phyloP scores from a whole-genome alignment of 495 filamentous ascomycete genomes.

The Tuber indicum region DNA sequence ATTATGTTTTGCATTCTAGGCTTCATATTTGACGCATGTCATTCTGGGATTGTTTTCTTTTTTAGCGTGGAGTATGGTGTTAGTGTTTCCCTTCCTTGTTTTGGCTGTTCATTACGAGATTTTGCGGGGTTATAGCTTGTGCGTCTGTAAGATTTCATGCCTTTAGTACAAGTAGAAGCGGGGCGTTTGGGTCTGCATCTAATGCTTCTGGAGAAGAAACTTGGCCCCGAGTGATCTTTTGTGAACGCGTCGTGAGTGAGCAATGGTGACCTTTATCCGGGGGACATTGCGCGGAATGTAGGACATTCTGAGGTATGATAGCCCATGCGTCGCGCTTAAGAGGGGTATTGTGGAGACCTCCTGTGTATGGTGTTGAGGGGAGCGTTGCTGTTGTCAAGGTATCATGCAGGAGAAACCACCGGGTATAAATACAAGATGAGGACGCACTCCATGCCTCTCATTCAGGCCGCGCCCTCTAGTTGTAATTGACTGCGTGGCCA shows the following conservation, averaged over 20 bases:
- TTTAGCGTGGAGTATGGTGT: conserved; percentile 9
- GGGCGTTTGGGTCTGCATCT: background rate
- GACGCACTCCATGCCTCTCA: too few relatives aligned
- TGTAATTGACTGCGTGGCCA: too few relatives aligned
- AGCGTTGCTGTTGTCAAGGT: too few relatives aligned
- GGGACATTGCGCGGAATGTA: background rate
- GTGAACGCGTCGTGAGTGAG: background rate
- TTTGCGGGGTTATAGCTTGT: conserved; percentile 5
- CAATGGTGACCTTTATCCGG: background rate
- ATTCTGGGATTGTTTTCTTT: conserved; percentile 1
- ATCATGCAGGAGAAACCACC: too few relatives aligned
- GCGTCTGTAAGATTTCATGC: background rate
- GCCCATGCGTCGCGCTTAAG: background rate
- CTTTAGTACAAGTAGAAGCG: background rate
- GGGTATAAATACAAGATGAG: too few relatives aligned
- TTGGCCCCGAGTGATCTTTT: background rate
- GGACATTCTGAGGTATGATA: background rate
- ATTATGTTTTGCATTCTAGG: background rate
- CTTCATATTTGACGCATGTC: background rate
- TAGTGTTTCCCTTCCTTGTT: conserved; percentile 7
- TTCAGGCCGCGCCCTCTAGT: too few relatives aligned
- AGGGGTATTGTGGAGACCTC: background rate
- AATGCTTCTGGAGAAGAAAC: background rate
- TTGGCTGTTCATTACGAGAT: conserved; percentile 9
- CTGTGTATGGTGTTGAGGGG: too few relatives aligned